Base-by-base conservation (phyloP, 108 stramenopile genomes). In the Cylindrotheca fusiformis region DNA sequence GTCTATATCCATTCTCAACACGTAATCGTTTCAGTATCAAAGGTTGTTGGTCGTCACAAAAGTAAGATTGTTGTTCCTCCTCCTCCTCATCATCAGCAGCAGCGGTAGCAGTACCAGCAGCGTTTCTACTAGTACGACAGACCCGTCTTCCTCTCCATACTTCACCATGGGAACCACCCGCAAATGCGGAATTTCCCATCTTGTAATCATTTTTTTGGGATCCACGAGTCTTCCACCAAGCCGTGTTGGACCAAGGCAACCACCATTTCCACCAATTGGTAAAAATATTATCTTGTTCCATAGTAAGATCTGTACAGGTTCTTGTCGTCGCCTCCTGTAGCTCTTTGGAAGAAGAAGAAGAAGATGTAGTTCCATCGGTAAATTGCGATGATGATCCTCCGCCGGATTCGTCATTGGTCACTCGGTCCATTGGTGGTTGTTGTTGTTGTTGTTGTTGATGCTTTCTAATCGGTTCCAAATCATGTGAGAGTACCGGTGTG, bases 81-180 rank as follows among this genome's bases (percentile, higher is more conserved):
- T 64, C 29, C 32, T 49, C 19, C 47, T 28, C 17, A 17, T 19
- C 17, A 19, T 6, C 3, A 18, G 10, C 26, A 29, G 3, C 24
- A 0, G 5, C 32, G n/a, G 32, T n/a, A 53, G 22, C 20, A 41
- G n/a, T 52, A 14, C 24, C 1, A 52, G 19, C 12, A 1, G 1
- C 1, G 23, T 32, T 2, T 27, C 1, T 57, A 32, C 31, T 19
- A 22, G 19, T 52, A 18, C 27, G 29, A 5, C 90, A 88, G 17
- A 81, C 41, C 30, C 90, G 67, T 20, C 72, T 50, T 18, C 86
- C 90, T 26, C 74, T 52, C 90, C 90, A 91, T 21, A 91, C 83
- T 72, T 91, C 86, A 0, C 90, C 90, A 68, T 88, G 83, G 2
- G 83, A 84, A 2, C 90, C 90, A 27, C 90, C 90, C 31, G 90